Conservation (phyloP, 2,329 filamentous ascomycete genomes). For the Aspergillus chevalieri region DNA sequence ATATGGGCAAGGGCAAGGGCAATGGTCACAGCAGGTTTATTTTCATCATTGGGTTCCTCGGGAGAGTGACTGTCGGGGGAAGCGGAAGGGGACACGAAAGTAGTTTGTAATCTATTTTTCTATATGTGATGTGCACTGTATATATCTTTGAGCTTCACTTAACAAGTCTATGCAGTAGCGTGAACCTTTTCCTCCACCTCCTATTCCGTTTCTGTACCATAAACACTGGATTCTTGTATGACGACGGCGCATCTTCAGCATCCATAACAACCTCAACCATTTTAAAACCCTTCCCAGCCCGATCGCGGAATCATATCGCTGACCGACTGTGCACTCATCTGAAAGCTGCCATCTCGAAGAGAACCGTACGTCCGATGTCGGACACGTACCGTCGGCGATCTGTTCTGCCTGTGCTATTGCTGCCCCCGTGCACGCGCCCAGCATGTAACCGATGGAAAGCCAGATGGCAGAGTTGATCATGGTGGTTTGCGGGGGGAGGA, state of each 20-base stretch:
- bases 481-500: not conserved
- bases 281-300: not conserved
- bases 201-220: too few species aligned
- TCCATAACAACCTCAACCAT: not conserved
- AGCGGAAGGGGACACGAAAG: not conserved
- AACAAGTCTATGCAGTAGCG: too few species aligned
- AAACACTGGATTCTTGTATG: too few species aligned
- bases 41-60: slow-evolving; percentile 2
- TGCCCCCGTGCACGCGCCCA: slow-evolving; percentile 2
- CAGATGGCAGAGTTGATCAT: not conserved
- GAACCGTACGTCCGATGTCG: not conserved
- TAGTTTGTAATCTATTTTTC: too few species aligned
- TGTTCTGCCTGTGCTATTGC: slow-evolving; percentile 1
- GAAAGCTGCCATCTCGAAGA: slow-evolving; percentile 11
- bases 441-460: slow-evolving; percentile 10
- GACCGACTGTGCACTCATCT: slow-evolving; percentile 9
- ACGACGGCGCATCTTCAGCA: not conserved
- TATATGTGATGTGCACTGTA: too few species aligned
- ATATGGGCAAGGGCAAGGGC: not conserved
- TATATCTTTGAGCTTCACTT: too few species aligned
- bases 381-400: not conserved
- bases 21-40: not conserved
- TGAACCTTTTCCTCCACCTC: too few species aligned
- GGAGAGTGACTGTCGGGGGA: not conserved
- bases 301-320: slow-evolving; percentile 7